These are phyloP conservation scores for Alternaria arbusti DNA, from an alignment of 2,329 filamentous ascomycete species.

Conservation along the genomic window DNA sequence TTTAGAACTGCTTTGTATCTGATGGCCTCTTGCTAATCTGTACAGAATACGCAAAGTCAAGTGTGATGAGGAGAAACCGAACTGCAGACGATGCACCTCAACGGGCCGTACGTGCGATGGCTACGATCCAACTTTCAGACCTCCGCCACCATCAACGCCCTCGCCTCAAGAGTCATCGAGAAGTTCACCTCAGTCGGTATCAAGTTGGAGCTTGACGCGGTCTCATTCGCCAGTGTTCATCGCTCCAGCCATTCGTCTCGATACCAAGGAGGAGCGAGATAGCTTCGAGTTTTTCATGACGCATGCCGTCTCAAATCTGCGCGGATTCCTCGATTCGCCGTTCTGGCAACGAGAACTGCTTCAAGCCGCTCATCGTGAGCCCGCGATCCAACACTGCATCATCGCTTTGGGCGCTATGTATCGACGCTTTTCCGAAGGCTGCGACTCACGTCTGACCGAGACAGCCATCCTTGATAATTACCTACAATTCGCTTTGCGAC, in stretches of 20 bases:
- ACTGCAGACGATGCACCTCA: conserved; percentile 38
- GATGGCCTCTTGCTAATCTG: conserved; percentile 1
- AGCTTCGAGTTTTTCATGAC: conserved; percentile 42
- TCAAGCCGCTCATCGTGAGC: conserved; percentile 40
- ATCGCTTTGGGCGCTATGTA: conserved; percentile 43
- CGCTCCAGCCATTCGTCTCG: conserved; percentile 24
- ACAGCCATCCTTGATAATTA: conserved; percentile 31
- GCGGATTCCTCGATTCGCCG: conserved; percentile 36
- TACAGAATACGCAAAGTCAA: conserved; percentile 42
- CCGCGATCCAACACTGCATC: conserved; percentile 39
- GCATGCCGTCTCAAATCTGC: conserved; percentile 31
- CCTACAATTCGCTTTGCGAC: conserved; percentile 38
- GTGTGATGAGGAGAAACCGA: conserved; percentile 43
- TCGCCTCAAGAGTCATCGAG: neutral
- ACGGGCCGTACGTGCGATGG: conserved; percentile 45
- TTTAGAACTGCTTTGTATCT: neutral
- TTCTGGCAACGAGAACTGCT: conserved; percentile 44
- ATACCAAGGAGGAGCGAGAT: conserved; percentile 30
- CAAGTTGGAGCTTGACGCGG: conserved; percentile 2
- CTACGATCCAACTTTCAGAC: conserved; percentile 24
- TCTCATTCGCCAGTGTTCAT: conserved; percentile 16
- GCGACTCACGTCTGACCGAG: conserved; percentile 25
- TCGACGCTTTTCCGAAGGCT: conserved; percentile 34
- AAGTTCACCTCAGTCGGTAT: neutral
- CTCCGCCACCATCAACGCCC: neutral